A percentile compares a stretch with the other conserved stretches of the same genome.
Evolutionary conservation across 2,329 filamentous ascomycete genomes (phyloP).

Genomic region (Lecanoromycetidae sp.): DNA sequence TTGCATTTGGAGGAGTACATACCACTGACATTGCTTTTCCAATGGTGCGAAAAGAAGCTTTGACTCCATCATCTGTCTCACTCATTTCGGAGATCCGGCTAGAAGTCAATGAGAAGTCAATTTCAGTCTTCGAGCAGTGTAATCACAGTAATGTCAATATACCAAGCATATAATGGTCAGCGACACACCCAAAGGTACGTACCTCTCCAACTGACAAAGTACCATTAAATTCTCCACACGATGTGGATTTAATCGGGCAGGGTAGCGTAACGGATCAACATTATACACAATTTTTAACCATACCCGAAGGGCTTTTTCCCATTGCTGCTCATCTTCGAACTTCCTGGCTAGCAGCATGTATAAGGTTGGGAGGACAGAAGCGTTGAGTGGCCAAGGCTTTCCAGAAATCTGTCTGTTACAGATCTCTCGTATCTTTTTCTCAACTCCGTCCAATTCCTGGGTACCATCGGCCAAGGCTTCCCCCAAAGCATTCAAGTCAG

Average conservation of each 20-base stretch:
- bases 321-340: conserved; percentile 5
- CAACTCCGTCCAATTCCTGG: neutral
- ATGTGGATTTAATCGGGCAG: neutral
- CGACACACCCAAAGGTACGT: neutral
- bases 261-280: conserved; percentile 1
- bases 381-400: conserved; percentile 3
- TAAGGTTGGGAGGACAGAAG: conserved; percentile 1
- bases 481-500: neutral
- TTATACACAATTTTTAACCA: conserved; percentile 1
- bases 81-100: neutral
- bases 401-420: neutral
- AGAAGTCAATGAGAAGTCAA: neutral
- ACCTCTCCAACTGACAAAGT: neutral
- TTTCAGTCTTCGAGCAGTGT: neutral
- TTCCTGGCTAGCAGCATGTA: neutral
- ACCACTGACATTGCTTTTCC: neutral
- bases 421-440: neutral
- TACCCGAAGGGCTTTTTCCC: neutral
- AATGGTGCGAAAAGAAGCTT: neutral
- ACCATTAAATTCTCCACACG: conserved; percentile 3
- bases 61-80: neutral
- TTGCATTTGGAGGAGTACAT: neutral
- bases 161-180: neutral
- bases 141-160: neutral
- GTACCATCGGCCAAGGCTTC: neutral